Conservation (phyloP, 768 basidiomycete genomes). For the Plicaturopsis crispa region DNA sequence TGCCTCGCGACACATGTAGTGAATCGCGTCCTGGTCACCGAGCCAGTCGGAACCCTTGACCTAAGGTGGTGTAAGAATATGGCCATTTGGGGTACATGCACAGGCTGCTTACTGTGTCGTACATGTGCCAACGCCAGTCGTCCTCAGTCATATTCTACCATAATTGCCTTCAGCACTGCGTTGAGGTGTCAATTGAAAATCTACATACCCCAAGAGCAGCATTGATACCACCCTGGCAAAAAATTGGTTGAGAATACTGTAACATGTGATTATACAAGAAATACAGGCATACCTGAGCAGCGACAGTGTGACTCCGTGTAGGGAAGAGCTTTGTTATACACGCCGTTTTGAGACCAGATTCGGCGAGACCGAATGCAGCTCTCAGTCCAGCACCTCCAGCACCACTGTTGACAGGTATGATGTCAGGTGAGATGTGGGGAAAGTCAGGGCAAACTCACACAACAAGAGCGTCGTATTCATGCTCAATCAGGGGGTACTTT, state of each 20-base stretch:
- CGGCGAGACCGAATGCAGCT: constrained; percentile 96
- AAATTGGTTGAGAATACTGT: constrained; percentile 11
- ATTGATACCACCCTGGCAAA: constrained; percentile 86
- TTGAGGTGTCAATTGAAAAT: constrained; percentile 1
- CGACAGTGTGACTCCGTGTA: constrained; percentile 96
- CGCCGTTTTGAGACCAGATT: constrained; percentile 97
- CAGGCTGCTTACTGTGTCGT: constrained; percentile 65
- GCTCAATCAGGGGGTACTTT: constrained; percentile 95
- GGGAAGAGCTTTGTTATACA: constrained; percentile 99
- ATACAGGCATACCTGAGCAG: constrained; percentile 67
- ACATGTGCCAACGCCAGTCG: constrained; percentile 99
- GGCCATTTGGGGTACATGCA: constrained; percentile 1
- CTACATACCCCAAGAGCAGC: constrained; percentile 83
- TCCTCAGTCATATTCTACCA: constrained; percentile 96
- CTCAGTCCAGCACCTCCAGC: constrained; percentile 97
- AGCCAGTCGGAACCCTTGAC: constrained; percentile 99
- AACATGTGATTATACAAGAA: background rate
- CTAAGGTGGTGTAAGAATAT: constrained; percentile 28
- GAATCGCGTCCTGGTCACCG: constrained; percentile 98
- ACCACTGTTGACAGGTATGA: constrained; percentile 45
- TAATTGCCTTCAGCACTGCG: constrained; percentile 5
- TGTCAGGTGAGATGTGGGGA: constrained; percentile 8
- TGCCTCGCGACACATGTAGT: constrained; percentile 99
- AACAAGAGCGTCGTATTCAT: constrained; percentile 98
- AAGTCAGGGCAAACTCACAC: constrained; percentile 62